A percentile compares a stretch with the other conserved stretches of the same genome.
These are phyloP conservation scores for Lentinula sp. DNA, from an alignment of 768 basidiomycete species.

Conservation along the genomic window DNA sequence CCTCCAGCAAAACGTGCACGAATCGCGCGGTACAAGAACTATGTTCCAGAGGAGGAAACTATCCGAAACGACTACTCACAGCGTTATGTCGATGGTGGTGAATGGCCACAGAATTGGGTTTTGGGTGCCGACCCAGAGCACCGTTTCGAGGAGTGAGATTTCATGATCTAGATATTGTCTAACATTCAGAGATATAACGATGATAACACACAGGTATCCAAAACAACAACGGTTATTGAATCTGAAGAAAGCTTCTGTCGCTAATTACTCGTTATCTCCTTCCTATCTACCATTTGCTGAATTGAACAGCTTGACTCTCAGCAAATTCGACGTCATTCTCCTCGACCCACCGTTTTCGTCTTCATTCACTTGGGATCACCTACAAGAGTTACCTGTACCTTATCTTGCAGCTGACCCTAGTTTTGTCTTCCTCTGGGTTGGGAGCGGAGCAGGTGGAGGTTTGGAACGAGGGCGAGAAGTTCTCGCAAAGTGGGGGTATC, in stretches of 20 bases:
- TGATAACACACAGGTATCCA: conserved; percentile 65
- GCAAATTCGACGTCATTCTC: conserved; percentile 87
- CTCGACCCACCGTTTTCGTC: conserved; percentile 89
- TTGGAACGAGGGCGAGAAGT: conserved; percentile 89
- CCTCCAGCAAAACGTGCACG: conserved; percentile 74
- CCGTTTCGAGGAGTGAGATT: conserved; percentile 89
- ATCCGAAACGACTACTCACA: conserved; percentile 94
- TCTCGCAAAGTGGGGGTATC: conserved; percentile 90
- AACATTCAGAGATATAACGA: neutral
- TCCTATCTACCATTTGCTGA: conserved; percentile 61
- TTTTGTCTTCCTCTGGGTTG: conserved; percentile 96
- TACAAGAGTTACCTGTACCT: conserved; percentile 78
- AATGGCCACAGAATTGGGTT: conserved; percentile 93
- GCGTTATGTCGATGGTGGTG: conserved; percentile 84
- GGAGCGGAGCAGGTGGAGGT: conserved; percentile 83
- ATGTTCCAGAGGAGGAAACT: conserved; percentile 91
- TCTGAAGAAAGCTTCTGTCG: conserved; percentile 77
- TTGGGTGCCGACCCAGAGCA: conserved; percentile 83
- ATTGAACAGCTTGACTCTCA: conserved; percentile 48
- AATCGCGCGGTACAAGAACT: conserved; percentile 66
- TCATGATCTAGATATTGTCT: conserved; percentile 1
- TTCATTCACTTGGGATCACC: conserved; percentile 79
- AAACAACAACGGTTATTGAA: conserved; percentile 82
- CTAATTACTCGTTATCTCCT: conserved; percentile 63
- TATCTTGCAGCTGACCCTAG: conserved; percentile 84